Base-by-base conservation (phyloP, 2,329 filamentous ascomycete species). In the Bipolaris sorokiniana region DNA sequence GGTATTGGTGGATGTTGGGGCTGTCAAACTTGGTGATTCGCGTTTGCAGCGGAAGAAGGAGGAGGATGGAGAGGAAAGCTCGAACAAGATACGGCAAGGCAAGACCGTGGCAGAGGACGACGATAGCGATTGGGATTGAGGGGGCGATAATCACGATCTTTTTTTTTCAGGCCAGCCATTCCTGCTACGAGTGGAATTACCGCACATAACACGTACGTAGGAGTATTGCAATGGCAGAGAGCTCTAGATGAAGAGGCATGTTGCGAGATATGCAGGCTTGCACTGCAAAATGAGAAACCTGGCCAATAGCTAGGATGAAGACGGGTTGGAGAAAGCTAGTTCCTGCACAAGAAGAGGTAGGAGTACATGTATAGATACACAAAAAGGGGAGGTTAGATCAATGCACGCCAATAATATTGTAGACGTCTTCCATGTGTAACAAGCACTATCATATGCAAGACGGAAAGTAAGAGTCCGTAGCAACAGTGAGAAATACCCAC, bases 1-100 rank as follows among this genome's bases (percentile, higher is more conserved):
- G 65, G 75, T 98, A 38, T 80, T 99, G 36, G 84, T 97, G 2
- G 89, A 92, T 46, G 82, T 96, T 36, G 92, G 92, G 3, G 94
- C 92, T 1, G 81, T 98, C 15, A 85, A 88, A 51, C 83, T 88
- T 48, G 89, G 87, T 55, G 95, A 99, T 74, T 84, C 91, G 77
- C 87, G 95, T 52, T 82, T 97, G 34, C 81, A 84, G 63, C 84
- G 85, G 1, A 67, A 65, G 48, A 83, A 87, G 59, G 86, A 88
- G 40, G 84, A 46, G 67, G 78, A n/a, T n/a, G n/a, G 64, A 75
- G 79, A 61, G 82, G 83, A 70, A 80, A 80, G 49, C 82, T 83
- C 67, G 81, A 81, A 67, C 81, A 80, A 62, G 83, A 83, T 66
- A 82, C 82, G 66, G 42, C 70, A 71, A 54, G 66, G 72, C 9